These are phyloP conservation scores for Annona cherimola DNA, from an alignment of 164 flowering plant species.

Conservation along the genomic window DNA sequence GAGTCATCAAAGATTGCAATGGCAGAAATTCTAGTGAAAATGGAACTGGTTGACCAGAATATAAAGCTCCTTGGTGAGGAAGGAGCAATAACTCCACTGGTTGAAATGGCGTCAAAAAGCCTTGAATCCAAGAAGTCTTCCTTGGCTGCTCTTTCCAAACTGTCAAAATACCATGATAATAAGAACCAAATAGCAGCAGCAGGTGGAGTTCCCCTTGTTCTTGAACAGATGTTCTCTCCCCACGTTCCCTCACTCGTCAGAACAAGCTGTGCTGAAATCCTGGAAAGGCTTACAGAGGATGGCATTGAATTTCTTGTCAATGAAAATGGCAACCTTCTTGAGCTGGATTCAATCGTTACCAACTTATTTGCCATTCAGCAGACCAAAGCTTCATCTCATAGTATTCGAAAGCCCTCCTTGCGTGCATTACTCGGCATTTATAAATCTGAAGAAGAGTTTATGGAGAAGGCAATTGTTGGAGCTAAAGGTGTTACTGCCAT, in stretches of 20 bases:
- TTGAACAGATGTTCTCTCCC: conserved; percentile 36
- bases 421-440: conserved; percentile 46
- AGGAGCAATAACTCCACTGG: conserved; percentile 55
- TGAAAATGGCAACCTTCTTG: conserved; percentile 35
- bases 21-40: conserved; percentile 32
- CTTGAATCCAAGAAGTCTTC: conserved; percentile 42
- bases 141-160: conserved; percentile 43
- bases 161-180: conserved; percentile 39
- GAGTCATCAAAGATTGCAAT: conserved; percentile 38
- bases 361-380: conserved; percentile 41
- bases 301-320: conserved; percentile 53
- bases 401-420: conserved; percentile 40
- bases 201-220: conserved; percentile 48
- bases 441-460: conserved; percentile 37
- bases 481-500: conserved; percentile 46
- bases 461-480: conserved; percentile 43
- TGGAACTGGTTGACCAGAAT: conserved; percentile 46
- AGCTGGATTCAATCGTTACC: conserved; percentile 33
- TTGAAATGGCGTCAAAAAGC: conserved; percentile 46
- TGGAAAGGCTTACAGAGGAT: conserved; percentile 49
- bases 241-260: conserved; percentile 28
- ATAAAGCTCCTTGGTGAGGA: conserved; percentile 50
- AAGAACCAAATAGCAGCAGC: conserved; percentile 44
- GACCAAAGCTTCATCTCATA: conserved; percentile 25
- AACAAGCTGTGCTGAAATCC: conserved; percentile 44